These are phyloP conservation scores for Nakazawaea pomicola DNA, from an alignment of 805 yeast genomes.

Conservation along the genomic window DNA sequence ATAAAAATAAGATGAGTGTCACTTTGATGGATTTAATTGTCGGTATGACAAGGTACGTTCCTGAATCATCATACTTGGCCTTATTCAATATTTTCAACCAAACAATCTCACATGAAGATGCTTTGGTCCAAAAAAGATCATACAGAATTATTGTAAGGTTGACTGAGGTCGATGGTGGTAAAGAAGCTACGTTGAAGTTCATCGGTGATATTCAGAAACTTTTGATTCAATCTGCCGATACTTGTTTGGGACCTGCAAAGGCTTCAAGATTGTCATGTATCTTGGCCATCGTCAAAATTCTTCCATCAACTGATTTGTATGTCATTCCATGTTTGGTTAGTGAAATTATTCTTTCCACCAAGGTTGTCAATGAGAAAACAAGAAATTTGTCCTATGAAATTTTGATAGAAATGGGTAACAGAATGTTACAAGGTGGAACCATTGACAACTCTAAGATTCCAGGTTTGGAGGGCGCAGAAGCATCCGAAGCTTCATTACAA, in stretches of 20 bases:
- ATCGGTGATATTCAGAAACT: conserved; percentile 56
- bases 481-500: conserved; percentile 60
- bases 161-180: conserved; percentile 65
- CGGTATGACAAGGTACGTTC: conserved; percentile 81
- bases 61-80: conserved; percentile 63
- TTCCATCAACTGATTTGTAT: conserved; percentile 62
- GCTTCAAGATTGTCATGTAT: conserved; percentile 75
- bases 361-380: conserved; percentile 89
- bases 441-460: conserved; percentile 62
- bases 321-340: conserved; percentile 81
- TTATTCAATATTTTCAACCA: conserved; percentile 72
- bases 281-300: conserved; percentile 47
- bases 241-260: conserved; percentile 69
- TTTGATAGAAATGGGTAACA: conserved; percentile 74
- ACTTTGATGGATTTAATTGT: conserved; percentile 92
- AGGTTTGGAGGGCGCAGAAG: conserved; percentile 63
- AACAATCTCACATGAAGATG: conserved; percentile 55
- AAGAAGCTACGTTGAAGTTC: conserved; percentile 44
- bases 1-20: conserved; percentile 53
- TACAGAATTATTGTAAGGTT: conserved; percentile 73
- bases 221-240: conserved; percentile 50
- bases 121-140: conserved; percentile 81
- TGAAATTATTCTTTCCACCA: conserved; percentile 85
- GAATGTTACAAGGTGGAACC: conserved; percentile 65
- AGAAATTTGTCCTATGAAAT: conserved; percentile 75